Percentiles rank a stretch among this genome's conserved stretches.
Evolutionary conservation across 768 basidiomycete species (phyloP).

Genomic region (Phaeotremella skinneri): DNA sequence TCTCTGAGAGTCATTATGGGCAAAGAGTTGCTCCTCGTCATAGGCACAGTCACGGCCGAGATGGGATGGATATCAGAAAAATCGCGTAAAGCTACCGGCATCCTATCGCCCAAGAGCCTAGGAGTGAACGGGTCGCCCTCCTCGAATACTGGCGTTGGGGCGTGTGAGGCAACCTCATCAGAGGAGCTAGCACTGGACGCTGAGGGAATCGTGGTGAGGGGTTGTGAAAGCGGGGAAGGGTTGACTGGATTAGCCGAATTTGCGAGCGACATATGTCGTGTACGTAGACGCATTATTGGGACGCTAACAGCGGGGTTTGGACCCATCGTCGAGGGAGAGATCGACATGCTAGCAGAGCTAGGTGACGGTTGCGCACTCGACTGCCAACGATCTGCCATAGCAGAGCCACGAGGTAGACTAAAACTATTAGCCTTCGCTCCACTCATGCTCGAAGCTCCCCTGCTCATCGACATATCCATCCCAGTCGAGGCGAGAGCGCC

Average conservation of each 20-base stretch:
- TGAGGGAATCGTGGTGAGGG: constrained; percentile 36
- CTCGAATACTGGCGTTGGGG: background rate
- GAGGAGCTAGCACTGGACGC: constrained; percentile 18
- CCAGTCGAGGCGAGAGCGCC: constrained; percentile 12
- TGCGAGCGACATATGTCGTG: constrained; percentile 20
- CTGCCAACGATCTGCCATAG: background rate
- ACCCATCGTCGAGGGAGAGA: background rate
- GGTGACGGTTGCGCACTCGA: background rate
- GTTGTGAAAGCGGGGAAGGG: constrained; percentile 34
- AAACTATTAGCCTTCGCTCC: background rate
- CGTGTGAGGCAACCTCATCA: constrained; percentile 2
- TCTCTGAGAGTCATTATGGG: constrained; percentile 44
- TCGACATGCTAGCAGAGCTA: background rate
- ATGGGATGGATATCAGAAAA: background rate
- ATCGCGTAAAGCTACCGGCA: background rate
- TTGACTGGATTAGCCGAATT: background rate
- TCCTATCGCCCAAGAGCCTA: background rate
- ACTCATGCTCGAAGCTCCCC: constrained; percentile 15
- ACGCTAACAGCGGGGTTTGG: background rate
- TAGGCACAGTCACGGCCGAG: constrained; percentile 26
- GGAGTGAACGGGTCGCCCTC: background rate
- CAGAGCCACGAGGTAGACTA: background rate
- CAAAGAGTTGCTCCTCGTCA: constrained; percentile 42
- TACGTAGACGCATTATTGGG: constrained; percentile 7
- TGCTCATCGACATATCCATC: constrained; percentile 21